phyloP scores from a whole-genome alignment of 2,329 filamentous ascomycete species.

The Trichoderma sp. region DNA sequence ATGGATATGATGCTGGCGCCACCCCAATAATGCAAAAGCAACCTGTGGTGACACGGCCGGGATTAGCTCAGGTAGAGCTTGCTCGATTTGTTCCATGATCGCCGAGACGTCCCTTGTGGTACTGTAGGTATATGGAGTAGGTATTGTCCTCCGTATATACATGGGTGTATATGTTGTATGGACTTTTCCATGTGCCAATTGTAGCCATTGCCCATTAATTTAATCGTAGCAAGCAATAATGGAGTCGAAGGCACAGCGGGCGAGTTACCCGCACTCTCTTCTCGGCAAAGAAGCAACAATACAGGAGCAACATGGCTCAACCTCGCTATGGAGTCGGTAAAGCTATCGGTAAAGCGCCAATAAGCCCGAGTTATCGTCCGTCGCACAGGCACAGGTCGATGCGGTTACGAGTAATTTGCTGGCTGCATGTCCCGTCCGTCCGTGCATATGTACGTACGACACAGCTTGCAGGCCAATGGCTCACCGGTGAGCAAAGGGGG shows the following conservation, averaged over 20 bases:
- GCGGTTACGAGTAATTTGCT: constrained; percentile 8
- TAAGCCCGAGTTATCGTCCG: constrained; percentile 11
- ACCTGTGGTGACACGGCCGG: not conserved
- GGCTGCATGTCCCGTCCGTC: constrained; percentile 21
- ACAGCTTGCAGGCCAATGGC: not conserved
- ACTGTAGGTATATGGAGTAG: not conserved
- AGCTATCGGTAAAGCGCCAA: not conserved
- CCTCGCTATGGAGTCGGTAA: not conserved
- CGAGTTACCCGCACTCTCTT: not conserved
- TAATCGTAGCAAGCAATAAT: too few relatives aligned
- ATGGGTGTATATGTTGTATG: too few relatives aligned
- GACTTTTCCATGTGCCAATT: too few relatives aligned
- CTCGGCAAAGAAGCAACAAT: not conserved
- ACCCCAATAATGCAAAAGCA: not conserved
- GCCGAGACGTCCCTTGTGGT: not conserved
- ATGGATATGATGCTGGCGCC: not conserved
- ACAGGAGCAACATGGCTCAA: not conserved
- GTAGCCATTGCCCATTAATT: too few relatives aligned
- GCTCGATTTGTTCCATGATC: not conserved
- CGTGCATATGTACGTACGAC: constrained; percentile 23
- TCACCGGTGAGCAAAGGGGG: constrained; percentile 6
- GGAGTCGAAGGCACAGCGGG: not conserved
- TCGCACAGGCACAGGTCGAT: constrained; percentile 16
- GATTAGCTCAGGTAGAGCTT: not conserved
- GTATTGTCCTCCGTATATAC: not conserved